These are phyloP conservation scores for Linderina pennispora DNA, from an alignment of 192 early-diverging fungal species.

Conservation along the genomic window DNA sequence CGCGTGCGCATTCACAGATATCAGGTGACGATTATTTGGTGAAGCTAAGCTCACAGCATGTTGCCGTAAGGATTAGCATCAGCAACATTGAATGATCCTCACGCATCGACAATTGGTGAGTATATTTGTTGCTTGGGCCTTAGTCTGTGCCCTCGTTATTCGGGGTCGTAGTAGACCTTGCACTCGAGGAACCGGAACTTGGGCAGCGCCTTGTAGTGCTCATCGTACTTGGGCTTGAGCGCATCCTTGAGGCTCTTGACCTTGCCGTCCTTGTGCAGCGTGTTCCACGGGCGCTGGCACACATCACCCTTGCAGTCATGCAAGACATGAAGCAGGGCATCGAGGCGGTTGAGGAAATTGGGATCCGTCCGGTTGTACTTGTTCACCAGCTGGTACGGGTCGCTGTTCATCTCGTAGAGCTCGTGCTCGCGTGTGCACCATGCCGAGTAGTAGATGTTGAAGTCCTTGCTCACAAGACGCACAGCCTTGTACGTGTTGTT, in stretches of 20 bases:
- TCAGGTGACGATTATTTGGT: no score
- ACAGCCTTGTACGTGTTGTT: conserved; percentile 52
- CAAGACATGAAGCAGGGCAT: conserved; percentile 50
- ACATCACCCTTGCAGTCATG: conserved; percentile 48
- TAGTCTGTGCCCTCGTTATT: conserved; percentile 24
- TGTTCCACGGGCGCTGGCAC: conserved; percentile 55
- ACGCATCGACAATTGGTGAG: no score
- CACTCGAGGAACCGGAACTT: conserved; percentile 40
- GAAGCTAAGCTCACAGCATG: no score
- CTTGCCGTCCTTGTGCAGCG: conserved; percentile 37
- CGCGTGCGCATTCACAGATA: no score
- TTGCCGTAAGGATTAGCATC: no score
- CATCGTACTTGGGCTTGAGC: conserved; percentile 44
- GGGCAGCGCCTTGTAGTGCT: conserved; percentile 40
- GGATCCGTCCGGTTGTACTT: conserved; percentile 32
- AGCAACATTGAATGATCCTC: no score
- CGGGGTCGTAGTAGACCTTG: conserved; percentile 24
- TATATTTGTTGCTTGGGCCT: no score
- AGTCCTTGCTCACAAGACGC: conserved; percentile 44
- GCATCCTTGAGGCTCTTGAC: conserved; percentile 44
- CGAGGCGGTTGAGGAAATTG: conserved; percentile 48
- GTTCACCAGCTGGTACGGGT: conserved; percentile 55
- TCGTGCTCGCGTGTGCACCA: conserved; percentile 57
- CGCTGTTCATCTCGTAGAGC: conserved; percentile 49
- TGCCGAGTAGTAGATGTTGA: conserved; percentile 49